Base-by-base conservation (phyloP, 2,329 filamentous ascomycete genomes). In the Aspergillus sp. region DNA sequence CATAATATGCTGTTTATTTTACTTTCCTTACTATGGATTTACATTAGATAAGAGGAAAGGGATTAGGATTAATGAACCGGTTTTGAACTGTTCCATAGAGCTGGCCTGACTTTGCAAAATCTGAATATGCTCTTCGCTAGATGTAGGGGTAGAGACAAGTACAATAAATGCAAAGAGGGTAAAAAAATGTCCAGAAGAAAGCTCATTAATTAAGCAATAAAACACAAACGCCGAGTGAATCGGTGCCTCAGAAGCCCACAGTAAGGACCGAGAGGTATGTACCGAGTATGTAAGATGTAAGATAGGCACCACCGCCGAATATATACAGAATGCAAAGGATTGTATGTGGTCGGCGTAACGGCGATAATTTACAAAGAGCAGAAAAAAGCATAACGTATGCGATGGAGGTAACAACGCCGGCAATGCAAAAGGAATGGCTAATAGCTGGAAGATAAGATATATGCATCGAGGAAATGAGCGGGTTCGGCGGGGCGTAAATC, bases 61-160 rank as follows among this genome's bases (percentile, higher is more conserved):
- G 26, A 30, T 9, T 30, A 30, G 3, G 26, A 30, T 30, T 4
- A 11, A 32, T 41, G 34, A 13, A 32, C 17, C 12, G n/a, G 20
- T n/a, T 7, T 11, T 20, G 8, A 17, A 32, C 38, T 38, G 32
- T 44, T 42, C 20, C 20, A 8, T 45, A 30, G 22, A 45, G 24
- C 24, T 9, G n/a, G 1, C 34, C 43, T 15, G 17, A 17, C 4
- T 30, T 15, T 20, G n/a, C 13, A 30, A 30, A 45, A 26, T 45
- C 15, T 45, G 48, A 48, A 44, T 55, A 58, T 58, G 56, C 42
- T 36, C 56, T 55, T 55, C 17, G 52, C 56, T 56, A 34, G 38
- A 47, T 34, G 32, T 22, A 53, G 36, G 8, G 26, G 12, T 42
- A 49, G 48, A 49, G 48, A 49, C 30, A 38, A 5, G 26, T 30